These are phyloP conservation scores for Lecanicillium sp. DNA, from an alignment of 2,329 filamentous ascomycete species.

Conservation along the genomic window DNA sequence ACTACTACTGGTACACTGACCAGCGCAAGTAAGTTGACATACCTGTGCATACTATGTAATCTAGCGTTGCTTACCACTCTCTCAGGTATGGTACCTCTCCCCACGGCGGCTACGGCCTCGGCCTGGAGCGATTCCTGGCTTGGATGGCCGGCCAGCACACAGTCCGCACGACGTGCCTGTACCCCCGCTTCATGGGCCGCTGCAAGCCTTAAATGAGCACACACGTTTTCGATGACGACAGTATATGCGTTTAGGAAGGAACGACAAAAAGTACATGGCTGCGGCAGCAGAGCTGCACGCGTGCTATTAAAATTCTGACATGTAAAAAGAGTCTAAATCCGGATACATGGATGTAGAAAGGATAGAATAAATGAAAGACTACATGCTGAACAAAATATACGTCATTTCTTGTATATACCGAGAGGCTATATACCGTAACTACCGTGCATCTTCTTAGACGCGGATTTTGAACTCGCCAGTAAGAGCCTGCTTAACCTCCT, in stretches of 20 bases:
- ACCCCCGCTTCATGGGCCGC: slow-evolving; percentile 72
- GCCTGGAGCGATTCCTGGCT: slow-evolving; percentile 69
- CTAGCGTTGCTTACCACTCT: slow-evolving; percentile 12
- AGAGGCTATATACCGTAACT: neutral
- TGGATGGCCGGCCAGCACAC: slow-evolving; percentile 59
- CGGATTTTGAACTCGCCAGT: slow-evolving; percentile 5
- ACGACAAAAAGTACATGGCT: no score
- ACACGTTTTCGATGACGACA: slow-evolving; percentile 7
- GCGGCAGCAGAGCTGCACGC: no score
- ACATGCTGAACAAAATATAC: no score
- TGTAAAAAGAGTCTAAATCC: no score
- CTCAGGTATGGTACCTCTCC: slow-evolving; percentile 79
- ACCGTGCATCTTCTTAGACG: no score
- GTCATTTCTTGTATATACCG: no score
- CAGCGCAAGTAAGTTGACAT: slow-evolving; percentile 85
- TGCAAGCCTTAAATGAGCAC: slow-evolving; percentile 59
- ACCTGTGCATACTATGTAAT: slow-evolving; percentile 4
- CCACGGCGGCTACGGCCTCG: slow-evolving; percentile 89
- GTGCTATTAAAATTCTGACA: no score
- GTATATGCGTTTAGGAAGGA: no score
- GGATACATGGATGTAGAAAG: no score
- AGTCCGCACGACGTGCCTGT: slow-evolving; percentile 62
- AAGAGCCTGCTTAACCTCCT: slow-evolving; percentile 5
- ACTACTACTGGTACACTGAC: slow-evolving; percentile 99
- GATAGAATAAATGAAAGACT: no score